These are phyloP conservation scores for Coemansia sp. DNA, from an alignment of 192 early-diverging fungal species.

Conservation along the genomic window DNA sequence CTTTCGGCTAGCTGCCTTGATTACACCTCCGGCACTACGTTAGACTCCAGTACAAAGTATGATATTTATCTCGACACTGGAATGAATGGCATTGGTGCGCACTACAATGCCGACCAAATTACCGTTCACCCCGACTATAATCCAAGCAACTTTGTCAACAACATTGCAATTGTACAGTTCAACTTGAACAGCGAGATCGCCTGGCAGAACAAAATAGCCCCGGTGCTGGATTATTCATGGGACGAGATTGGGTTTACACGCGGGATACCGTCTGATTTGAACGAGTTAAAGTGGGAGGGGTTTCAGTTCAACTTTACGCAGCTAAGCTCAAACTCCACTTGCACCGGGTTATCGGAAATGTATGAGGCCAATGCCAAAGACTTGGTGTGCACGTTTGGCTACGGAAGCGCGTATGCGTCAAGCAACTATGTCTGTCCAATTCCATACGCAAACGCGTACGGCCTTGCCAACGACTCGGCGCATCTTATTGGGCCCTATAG, in stretches of 20 bases:
- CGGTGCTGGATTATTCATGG: not conserved
- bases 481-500: conserved; percentile 17
- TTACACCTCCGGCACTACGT: not conserved
- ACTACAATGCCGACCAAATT: not conserved
- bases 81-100: not conserved
- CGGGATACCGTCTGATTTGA: not conserved
- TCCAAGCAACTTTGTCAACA: conserved; percentile 4
- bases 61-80: conserved; percentile 6
- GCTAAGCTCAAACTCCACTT: not conserved
- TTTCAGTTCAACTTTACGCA: no score
- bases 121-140: conserved; percentile 6
- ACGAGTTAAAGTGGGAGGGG: not conserved
- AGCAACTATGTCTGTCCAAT: not conserved
- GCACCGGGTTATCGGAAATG: not conserved
- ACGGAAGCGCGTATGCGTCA: no score
- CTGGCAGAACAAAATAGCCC: not conserved
- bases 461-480: not conserved
- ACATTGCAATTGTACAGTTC: conserved; percentile 12
- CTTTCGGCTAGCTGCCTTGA: conserved; percentile 13
- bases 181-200: conserved; percentile 2
- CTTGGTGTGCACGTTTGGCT: not conserved
- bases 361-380: not conserved
- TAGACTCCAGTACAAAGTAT: conserved; percentile 5
- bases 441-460: not conserved
- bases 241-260: not conserved